phyloP scores from a whole-genome alignment of 1,284 basidiomycete species.

The Xanthoconium separans region DNA sequence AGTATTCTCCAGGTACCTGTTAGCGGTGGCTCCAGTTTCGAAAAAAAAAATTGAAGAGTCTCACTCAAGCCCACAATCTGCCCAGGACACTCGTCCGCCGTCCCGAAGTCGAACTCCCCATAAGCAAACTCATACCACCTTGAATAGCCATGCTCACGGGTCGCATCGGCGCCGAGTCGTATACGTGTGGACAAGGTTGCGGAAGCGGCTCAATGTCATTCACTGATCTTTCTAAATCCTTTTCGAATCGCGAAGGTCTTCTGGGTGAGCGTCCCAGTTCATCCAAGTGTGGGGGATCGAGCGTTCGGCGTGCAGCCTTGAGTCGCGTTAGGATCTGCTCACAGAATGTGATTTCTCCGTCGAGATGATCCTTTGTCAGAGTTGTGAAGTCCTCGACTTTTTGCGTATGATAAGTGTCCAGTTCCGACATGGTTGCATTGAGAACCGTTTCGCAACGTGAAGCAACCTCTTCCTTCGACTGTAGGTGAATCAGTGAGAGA shows the following conservation, averaged over 20 bases:
- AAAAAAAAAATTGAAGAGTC: neutral
- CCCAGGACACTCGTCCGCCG: conserved; percentile 61
- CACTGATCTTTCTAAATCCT: conserved; percentile 60
- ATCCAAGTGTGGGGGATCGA: conserved; percentile 49
- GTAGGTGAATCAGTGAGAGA: conserved; percentile 8
- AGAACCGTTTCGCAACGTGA: conserved; percentile 83
- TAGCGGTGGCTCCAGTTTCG: too few relatives aligned
- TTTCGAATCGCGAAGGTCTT: conserved; percentile 71
- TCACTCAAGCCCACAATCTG: conserved; percentile 51
- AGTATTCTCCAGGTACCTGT: too few relatives aligned
- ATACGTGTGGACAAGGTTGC: conserved; percentile 76
- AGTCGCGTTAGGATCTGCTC: conserved; percentile 67
- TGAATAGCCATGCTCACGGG: conserved; percentile 74
- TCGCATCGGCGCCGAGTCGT: conserved; percentile 70
- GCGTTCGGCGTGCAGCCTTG: conserved; percentile 49
- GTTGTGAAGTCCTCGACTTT: conserved; percentile 67
- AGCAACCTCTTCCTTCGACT: conserved; percentile 66
- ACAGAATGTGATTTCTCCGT: conserved; percentile 73
- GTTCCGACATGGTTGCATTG: conserved; percentile 85
- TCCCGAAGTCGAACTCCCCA: conserved; percentile 41
- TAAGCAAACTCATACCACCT: conserved; percentile 62
- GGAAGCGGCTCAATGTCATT: conserved; percentile 50
- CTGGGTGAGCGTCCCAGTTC: conserved; percentile 47
- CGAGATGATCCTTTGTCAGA: conserved; percentile 66
- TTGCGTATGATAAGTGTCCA: conserved; percentile 76